Evolutionary conservation across 441 rosid species (phyloP), one percentile per base, ranked within the genome.

Genomic region (Bocquillonia castaneifolia): DNA sequence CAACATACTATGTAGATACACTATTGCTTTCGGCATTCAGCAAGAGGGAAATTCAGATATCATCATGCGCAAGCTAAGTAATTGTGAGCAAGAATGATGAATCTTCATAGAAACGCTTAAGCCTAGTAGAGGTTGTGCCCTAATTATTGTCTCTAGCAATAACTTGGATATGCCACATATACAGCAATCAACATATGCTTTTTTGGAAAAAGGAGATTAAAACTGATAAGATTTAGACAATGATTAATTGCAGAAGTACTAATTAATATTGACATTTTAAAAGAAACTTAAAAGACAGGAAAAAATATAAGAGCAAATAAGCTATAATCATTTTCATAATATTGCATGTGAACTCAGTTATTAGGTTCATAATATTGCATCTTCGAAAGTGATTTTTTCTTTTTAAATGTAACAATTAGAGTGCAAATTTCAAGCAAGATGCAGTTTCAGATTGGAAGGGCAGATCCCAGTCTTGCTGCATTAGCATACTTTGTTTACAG

Each of bases 361-460:
- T 28, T 42, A 32, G 25, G 15, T 17, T 36, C 57, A 36, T 13
- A 23, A 37, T 2, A 29, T 20, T 37, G 61, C 37, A 22, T 62
- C 32, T 60, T 18, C 42, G n/a, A 37, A 39, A 18, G 7, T 5
- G 26, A 18, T 31, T 31, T 62, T 23, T 50, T 28, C 44, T 60
- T 28, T 50, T 29, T 23, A 17, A 0, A 5, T 31, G 28, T 23
- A 50, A 51, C 45, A 20, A 64, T 20, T 10, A 22, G 39, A 31
- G n/a, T 6, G 34, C 12, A 64, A 51, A 5, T 64, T 64, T 48
- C 10, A 17, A n/a, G 31, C n/a, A 64, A 64, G 44, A n/a, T 47
- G 28, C 26, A 63, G 39, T 13, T 20, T 47, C 17, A 25, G 44
- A 63, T 45, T 45, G 40, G 23, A 66, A 66, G 10, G 13, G 12